These are phyloP conservation scores for Chiua virens DNA, from an alignment of 768 basidiomycete genomes.

Conservation along the genomic window DNA sequence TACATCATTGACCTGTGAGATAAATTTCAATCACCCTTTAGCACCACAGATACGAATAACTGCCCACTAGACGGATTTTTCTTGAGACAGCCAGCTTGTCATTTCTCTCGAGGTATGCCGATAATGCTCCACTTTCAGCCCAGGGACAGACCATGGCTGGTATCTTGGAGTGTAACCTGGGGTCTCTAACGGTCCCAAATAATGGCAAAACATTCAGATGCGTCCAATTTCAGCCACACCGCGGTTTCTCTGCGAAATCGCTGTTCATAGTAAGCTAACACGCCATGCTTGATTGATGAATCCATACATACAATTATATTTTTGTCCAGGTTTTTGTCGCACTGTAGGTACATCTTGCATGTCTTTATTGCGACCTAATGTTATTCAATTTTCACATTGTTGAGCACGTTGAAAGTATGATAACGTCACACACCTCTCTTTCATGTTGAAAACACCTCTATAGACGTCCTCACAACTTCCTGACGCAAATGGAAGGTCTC, in stretches of 20 bases:
- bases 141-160: constrained; percentile 4
- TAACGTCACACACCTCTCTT: no score
- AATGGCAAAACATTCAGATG: neutral
- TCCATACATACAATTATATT: neutral
- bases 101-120: neutral
- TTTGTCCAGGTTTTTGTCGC: neutral
- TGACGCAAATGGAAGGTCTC: neutral
- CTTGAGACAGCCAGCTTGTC: neutral
- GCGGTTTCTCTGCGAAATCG: neutral
- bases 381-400: neutral
- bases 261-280: neutral
- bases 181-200: neutral
- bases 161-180: neutral
- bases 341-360: neutral
- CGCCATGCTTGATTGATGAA: neutral
- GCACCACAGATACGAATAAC: neutral
- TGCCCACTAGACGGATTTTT: neutral
- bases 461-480: neutral
- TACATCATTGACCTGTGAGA: neutral
- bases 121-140: neutral
- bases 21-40: no score
- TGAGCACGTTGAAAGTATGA: no score
- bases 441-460: neutral
- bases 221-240: neutral
- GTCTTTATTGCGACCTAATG: neutral